Percentiles rank a stretch among this genome's conserved stretches.
Conservation (phyloP, 2,329 filamentous ascomycete species). For the Alternaria incomplexa region DNA sequence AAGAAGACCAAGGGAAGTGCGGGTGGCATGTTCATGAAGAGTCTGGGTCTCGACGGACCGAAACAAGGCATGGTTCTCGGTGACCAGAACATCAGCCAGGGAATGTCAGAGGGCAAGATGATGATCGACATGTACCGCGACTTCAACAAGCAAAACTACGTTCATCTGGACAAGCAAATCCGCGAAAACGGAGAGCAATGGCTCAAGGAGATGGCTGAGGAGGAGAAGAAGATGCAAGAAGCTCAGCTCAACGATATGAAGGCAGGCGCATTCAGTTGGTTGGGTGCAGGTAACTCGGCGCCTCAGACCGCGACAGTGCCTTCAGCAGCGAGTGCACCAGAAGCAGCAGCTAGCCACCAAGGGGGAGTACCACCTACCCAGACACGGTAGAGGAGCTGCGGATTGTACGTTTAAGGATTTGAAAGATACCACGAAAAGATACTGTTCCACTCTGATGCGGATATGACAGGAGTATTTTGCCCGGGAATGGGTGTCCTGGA, state of each 20-base stretch:
- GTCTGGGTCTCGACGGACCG: slow-evolving; percentile 76
- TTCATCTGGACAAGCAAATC: slow-evolving; percentile 88
- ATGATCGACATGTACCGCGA: slow-evolving; percentile 93
- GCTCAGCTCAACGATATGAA: slow-evolving; percentile 94
- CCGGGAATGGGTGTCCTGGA: background rate
- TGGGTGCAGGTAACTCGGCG: slow-evolving; percentile 31
- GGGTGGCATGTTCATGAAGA: slow-evolving; percentile 71
- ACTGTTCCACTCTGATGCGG: slow-evolving; percentile 11
- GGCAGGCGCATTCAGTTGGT: slow-evolving; percentile 46
- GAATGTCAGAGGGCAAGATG: slow-evolving; percentile 93
- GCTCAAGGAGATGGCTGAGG: slow-evolving; percentile 89
- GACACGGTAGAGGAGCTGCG: slow-evolving; percentile 17
- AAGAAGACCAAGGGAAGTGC: slow-evolving; percentile 66
- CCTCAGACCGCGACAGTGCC: slow-evolving; percentile 19
- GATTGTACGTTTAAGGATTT: background rate
- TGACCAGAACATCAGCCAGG: slow-evolving; percentile 70
- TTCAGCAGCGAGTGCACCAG: slow-evolving; percentile 21
- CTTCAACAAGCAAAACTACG: slow-evolving; percentile 87
- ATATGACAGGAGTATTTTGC: background rate
- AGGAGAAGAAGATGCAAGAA: slow-evolving; percentile 87
- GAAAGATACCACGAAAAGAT: slow-evolving; percentile 9
- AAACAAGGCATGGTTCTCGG: slow-evolving; percentile 61
- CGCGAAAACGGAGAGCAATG: slow-evolving; percentile 92
- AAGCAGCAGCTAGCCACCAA: slow-evolving; percentile 22
- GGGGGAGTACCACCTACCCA: slow-evolving; percentile 16